Base-by-base conservation (phyloP, 2,329 filamentous ascomycete genomes). In the Fusarium solani-melongenae region DNA sequence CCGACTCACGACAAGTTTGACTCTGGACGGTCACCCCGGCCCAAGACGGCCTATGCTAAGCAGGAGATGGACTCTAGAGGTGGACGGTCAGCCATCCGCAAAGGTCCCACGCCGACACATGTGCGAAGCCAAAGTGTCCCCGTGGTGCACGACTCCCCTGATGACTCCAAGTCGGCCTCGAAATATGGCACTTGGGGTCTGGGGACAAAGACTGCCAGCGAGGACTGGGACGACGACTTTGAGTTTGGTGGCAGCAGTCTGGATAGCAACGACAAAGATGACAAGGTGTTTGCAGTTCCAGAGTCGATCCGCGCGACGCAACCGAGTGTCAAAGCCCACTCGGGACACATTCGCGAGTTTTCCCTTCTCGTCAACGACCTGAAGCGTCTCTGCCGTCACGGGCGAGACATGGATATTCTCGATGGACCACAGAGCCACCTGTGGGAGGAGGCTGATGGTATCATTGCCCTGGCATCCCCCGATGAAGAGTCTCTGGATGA, bases 201-300 rank as follows among this genome's bases (percentile, higher is more conserved):
- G 46, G 91, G 92, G n/a, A 92, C 90, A 71, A 95, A 95, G 81
- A 92, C 90, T 17, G 91, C 92, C 12, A 95, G 92, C 70, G 94
- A 97, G 80, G 94, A 96, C 78, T 97, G 94, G 94, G 94, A 96
- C 76, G 93, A 95, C 72, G 94, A 97, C 80, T 96, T 97, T 76
- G 93, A 96, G 69, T 95, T 96, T 79, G 88, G 88, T 10, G 85
- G 84, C 29, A 80, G 86, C 34, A 84, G 83, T 49, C 77, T 82
- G 38, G 80, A 70, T 6, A 81, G 81, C n/a, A 80, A 81, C 39
- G 82, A 81, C 36, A 81, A 79, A 31, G 80, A 81, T 29, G 81
- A 80, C 5, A 72, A 79, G 66, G 62, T 78, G 27, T 82, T 84
- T 73, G 78, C 81, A 44, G 81, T 97, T 27, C 94, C 94, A 0